Conservation (phyloP, 1,284 basidiomycete genomes). For the Pyrrhoderma lamaoense region DNA sequence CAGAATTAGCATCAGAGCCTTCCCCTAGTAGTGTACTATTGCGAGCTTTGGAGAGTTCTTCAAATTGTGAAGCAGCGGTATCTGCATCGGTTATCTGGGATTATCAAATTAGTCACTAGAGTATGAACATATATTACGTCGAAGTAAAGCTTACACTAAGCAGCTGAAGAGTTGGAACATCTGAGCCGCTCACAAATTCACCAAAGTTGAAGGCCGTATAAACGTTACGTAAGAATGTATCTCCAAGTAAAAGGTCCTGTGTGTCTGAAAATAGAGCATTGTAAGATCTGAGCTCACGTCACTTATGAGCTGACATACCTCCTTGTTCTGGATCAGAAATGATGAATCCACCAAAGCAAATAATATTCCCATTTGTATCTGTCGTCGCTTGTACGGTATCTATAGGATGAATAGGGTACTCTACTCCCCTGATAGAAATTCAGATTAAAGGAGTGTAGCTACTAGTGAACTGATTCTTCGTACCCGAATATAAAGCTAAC, state of each 20-base stretch:
- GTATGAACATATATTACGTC: not conserved
- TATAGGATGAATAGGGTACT: conserved; percentile 11
- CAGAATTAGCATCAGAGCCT: not conserved
- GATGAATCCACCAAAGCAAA: conserved; percentile 7
- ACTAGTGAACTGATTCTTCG: not conserved
- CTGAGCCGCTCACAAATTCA: not conserved
- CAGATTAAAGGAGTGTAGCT: not conserved
- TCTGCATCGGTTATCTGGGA: conserved; percentile 9
- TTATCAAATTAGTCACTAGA: not conserved
- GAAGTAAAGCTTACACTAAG: conserved; percentile 3
- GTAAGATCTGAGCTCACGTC: too few relatives aligned
- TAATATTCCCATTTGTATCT: not conserved
- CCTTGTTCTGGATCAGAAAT: not conserved
- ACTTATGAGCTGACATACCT: not conserved
- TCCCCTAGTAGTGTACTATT: conserved; percentile 1
- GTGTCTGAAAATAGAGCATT: not conserved
- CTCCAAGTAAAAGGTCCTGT: conserved; percentile 8
- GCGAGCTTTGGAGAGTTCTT: conserved; percentile 7
- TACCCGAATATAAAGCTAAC: conserved; percentile 14
- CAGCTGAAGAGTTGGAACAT: conserved; percentile 5
- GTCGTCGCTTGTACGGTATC: conserved; percentile 1
- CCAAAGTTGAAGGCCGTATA: conserved; percentile 9
- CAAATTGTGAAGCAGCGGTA: conserved; percentile 12
- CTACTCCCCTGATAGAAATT: conserved; percentile 4
- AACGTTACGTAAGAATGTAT: conserved; percentile 4